Evolutionary conservation across 176 grass and related monocot species (phyloP), one percentile per base, ranked within the genome.

Genomic region (Dendrocalamus sinicus): DNA sequence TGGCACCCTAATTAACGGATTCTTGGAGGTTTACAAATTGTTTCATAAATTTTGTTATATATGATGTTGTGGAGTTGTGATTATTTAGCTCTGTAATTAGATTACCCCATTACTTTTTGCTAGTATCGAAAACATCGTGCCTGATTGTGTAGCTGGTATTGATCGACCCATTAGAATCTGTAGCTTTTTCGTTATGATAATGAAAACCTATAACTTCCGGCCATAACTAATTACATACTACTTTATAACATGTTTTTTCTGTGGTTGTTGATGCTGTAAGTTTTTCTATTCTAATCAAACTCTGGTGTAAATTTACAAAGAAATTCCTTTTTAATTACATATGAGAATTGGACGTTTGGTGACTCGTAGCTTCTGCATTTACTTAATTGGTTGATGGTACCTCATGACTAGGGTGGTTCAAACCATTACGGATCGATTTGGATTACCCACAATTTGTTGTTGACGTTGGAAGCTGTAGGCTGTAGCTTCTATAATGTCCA

Each of bases 321-420:
- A 9, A 3, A 32, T 30, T 55, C 22, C 9, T 24, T 30, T 30
- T 63, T 57, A 26, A 43, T 59, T 43, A 8, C 12, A 9, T 15
- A 43, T 41, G 20, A 77, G 53, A 76, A 39, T 58, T 58, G 30
- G 30, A 58, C 22, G 9, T 39, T 39, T 77, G 35, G 39, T 59
- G 12, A 43, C 12, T 23, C 8, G 3, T 77, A 43, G 23, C 43
- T 37, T 54, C 19, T 59, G 12, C 20, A 77, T 43, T 1, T 16
- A 32, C 62, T 66, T 65, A 12, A 65, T 65, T 65, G 26, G 7
- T 75, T 77, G 67, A 69, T 69, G 67, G 67, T 69, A 58, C 22
- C 35, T 8, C 14, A 35, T 75, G 26, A 24, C 26, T 35, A 5
- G 26, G 16, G 8, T 77, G 16, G 17, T 77, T 41, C 40, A 13